Base-by-base conservation (phyloP, 176 grass and related monocot species). In the Neostapfia colusana region DNA sequence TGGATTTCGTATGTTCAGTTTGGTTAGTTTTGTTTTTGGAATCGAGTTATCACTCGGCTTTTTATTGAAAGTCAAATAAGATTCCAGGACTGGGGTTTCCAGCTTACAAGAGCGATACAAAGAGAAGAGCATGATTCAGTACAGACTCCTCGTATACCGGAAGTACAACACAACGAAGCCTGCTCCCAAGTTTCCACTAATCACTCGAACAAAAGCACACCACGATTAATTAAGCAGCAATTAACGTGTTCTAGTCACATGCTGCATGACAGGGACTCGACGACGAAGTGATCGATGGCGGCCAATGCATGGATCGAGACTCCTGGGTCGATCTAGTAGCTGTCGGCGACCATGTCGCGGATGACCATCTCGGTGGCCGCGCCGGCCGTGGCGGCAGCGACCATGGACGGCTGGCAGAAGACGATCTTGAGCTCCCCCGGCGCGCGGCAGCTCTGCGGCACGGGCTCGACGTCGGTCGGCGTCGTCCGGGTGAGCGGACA, bases 381-480 rank as follows among this genome's bases (percentile, higher is more conserved):
- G 14, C 11, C 15, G 28, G 45, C 44, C 10, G 17, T 37, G 50
- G 7, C 26, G 50, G 7, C 26, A 20, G 15, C 23, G 43, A 84
- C 23, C 8, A 83, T 75, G 69, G 76, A 63, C 12, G 81, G 4
- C 76, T 63, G 76, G 64, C 86, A 88, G 55, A 88, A 79, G 54
- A 88, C 28, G 70, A 88, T 0, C 86, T 88, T 88, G 70, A 88
- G 70, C 70, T 88, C 86, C 7, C 86, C 81, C 0, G 76, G 81
- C 44, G 60, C 69, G 70, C 75, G 86, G 81, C 86, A 88, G 81
- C 56, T 88, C 81, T 88, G 86, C n/a, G 26, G 76, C n/a, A 84
- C 64, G 16, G 81, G 76, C 86, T 88, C 86, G 0, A 88, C 85
- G 20, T 88, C 80, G n/a, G 53, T 79, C 0, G 81, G 23, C 38